Base-by-base conservation (phyloP, 2,329 filamentous ascomycete species). In the Stagonosporopsis tanaceti region DNA sequence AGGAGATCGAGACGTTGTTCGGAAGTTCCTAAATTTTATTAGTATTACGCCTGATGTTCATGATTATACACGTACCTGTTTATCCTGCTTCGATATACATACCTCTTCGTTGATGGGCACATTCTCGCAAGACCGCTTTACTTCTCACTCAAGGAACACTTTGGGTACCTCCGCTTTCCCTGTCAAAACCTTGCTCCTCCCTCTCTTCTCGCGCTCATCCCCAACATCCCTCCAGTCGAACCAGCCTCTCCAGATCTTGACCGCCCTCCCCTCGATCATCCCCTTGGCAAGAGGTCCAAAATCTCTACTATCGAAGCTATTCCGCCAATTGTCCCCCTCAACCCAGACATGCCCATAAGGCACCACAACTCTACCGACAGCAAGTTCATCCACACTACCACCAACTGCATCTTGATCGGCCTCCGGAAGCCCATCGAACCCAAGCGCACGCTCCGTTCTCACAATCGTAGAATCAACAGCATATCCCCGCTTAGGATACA, bases 271-370 rank as follows among this genome's bases (percentile, higher is more conserved):
- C 35, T 88, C 87, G 34, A 98, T 85, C 62, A 98, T 74, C 52
- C 85, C 86, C 62, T 86, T 86, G 24, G 90, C 89, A 45, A 96
- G 87, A 4, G 95, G 92, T 1, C 95, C 95, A 76, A 96, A 97
- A 12, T 87, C 87, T 77, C 97, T 96, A 76, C 93, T 97, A 78
- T 99, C 95, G 58, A 88, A 76, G 53, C 87, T 92, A 67, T 85
- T 85, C 47, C 85, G 83, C 66, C 86, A 85, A 68, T 90, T 92
- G 73, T 99, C 95, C 1, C 95, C 95, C 74, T 98, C 94, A 1
- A 99, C 87, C 95, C 95, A 99, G 27, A 98, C 84, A 79, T 98
- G 93, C 17, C 92, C 92, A 61, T 84, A 84, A 5, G 93, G 94
- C 22, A 99, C 85, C 61, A 84, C 83, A 42, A 90, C 73, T 56